These are phyloP conservation scores for Aspergillus leporis DNA, from an alignment of 495 filamentous ascomycete genomes.

Conservation along the genomic window DNA sequence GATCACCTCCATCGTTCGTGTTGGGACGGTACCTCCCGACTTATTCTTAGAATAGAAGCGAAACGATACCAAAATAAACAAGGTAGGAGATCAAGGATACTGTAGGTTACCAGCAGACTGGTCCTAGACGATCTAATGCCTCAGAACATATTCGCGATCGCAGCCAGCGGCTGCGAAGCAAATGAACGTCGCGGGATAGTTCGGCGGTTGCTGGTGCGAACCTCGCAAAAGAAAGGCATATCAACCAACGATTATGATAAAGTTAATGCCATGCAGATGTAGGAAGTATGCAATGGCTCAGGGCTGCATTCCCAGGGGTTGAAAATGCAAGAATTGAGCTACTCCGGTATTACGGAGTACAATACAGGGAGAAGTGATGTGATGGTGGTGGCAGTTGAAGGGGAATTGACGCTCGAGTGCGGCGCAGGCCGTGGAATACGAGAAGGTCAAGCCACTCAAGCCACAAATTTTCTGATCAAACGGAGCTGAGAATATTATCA, in stretches of 20 bases:
- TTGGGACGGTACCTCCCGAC: neutral
- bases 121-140: slow-evolving; percentile 13
- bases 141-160: slow-evolving; percentile 9
- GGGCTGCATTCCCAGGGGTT: neutral
- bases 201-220: slow-evolving; percentile 3
- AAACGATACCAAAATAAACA: slow-evolving; percentile 3
- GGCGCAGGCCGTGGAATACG: slow-evolving; percentile 3
- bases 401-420: neutral
- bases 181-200: slow-evolving; percentile 2
- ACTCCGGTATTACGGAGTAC: neutral
- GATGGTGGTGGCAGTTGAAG: slow-evolving; percentile 5
- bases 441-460: slow-evolving; percentile 5
- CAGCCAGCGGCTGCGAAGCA: slow-evolving; percentile 10
- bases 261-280: neutral
- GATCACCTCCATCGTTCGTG: slow-evolving; percentile 2
- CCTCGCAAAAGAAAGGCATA: neutral
- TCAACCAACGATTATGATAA: slow-evolving; percentile 1
- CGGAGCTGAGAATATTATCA: neutral
- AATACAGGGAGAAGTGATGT: neutral
- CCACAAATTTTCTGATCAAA: neutral
- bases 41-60: slow-evolving; percentile 14
- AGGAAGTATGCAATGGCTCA: neutral
- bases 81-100: slow-evolving; percentile 1
- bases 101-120: slow-evolving; percentile 20
- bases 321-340: no score